phyloP scores from a whole-genome alignment of 1,284 basidiomycete genomes.

The Entoloma clypeatum region DNA sequence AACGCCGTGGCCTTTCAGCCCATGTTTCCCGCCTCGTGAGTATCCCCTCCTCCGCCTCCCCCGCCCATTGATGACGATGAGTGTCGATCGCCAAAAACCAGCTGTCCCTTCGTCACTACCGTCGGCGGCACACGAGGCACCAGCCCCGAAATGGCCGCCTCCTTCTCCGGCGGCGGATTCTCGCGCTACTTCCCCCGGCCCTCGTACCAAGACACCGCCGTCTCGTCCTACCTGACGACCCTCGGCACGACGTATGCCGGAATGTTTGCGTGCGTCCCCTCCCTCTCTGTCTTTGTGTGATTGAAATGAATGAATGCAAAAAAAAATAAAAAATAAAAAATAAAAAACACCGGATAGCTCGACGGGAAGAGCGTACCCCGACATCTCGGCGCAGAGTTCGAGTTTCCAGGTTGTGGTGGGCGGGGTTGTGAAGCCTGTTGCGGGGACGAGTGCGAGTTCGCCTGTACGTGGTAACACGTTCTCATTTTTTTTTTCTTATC shows the following conservation, averaged over 20 bases:
- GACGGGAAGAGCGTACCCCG: slow-evolving; percentile 62
- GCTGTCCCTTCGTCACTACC: slow-evolving; percentile 64
- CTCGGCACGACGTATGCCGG: slow-evolving; percentile 50
- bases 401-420: slow-evolving; percentile 59
- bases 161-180: slow-evolving; percentile 68
- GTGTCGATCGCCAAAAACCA: slow-evolving; percentile 8
- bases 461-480: slow-evolving; percentile 43
- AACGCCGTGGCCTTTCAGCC: slow-evolving; percentile 57
- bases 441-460: slow-evolving; percentile 57
- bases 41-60: no score
- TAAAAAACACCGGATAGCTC: slow-evolving; percentile 34
- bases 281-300: slow-evolving; percentile 4
- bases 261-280: slow-evolving; percentile 47
- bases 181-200: slow-evolving; percentile 58
- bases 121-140: slow-evolving; percentile 56
- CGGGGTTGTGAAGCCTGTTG: slow-evolving; percentile 40
- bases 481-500: not conserved
- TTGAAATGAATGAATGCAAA: no score
- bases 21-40: slow-evolving; percentile 64
- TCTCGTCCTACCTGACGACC: slow-evolving; percentile 46
- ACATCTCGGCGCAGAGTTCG: slow-evolving; percentile 60
- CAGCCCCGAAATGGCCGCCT: slow-evolving; percentile 51
- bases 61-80: no score
- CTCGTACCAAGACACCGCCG: slow-evolving; percentile 54
- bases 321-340: no score